Evolutionary conservation across 148 eudicot species (phyloP), one percentile per base, ranked within the genome.

Genomic region (Simmondsia chinensis): DNA sequence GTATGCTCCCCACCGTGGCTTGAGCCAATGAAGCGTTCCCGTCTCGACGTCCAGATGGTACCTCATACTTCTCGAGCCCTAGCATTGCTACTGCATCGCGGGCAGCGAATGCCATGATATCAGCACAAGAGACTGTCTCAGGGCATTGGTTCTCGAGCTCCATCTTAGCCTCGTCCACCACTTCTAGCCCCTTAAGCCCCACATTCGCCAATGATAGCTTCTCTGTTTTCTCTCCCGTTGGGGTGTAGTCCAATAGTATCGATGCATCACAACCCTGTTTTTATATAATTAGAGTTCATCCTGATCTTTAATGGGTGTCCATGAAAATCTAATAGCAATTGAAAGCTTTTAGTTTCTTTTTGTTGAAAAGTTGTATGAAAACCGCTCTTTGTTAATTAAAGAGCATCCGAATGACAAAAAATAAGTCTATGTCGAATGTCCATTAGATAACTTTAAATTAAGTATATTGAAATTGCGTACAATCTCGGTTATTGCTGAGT

Each of bases 221-320:
- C 55, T 75, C 81, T 3, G 43, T 17, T 12, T 19, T 14, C 12
- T 56, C 45, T 1, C 69, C 54, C 11, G 43, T 22, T n/a, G 65
- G 54, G 1, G 60, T 58, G 1, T 24, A 18, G 23, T 69, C 71
- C 11, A 74, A 38, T 3, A 74, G 43, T 5, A 74, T 34, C 0
- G 75, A 74, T 1, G 75, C 75, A 31, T 74, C 80, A 43, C 75
- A 74, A n/a, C 80, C 80, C 72, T 74, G 36, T 16, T 31, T 3
- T 32, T 17, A 6, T 11, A 34, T 0, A 5, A 26, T n/a, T 37
- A 10, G 26, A 35, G 9, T 12, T 20, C 2, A 19, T 7, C n/a
- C n/a, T n/a, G n/a, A n/a, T n/a, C n/a, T n/a, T n/a, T n/a, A n/a
- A n/a, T n/a, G n/a, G n/a, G n/a, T n/a, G n/a, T n/a, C n/a, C n/a